Base-by-base conservation (phyloP, 179 eudicot species). In the Drosera spatulata region DNA sequence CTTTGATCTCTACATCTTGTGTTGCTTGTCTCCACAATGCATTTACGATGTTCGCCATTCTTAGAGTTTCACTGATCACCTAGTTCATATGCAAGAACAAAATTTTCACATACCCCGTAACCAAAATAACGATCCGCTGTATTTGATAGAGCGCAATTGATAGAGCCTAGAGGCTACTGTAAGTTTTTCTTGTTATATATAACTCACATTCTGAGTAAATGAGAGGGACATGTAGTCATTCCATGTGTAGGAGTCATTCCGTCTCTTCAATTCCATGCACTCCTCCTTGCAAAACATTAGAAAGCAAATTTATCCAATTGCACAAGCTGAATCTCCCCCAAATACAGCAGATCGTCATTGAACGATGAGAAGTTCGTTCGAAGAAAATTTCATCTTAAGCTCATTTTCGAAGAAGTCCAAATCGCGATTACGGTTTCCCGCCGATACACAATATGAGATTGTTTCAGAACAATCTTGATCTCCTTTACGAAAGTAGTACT, bases 1-100 rank as follows among this genome's bases (percentile, higher is more conserved):
- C 98, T 78, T 88, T 84, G n/a, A 91, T 79, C 67, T 85, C 82
- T 48, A 91, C 89, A 61, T 88, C 96, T 73, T 79, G 72, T 5
- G 80, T 77, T 61, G 98, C 77, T 77, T 82, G 76, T 75, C 98
- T 91, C 98, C 98, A 91, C 56, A 88, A 75, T 7, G 96, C 96
- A 66, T 91, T 88, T 66, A 88, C 81, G 64, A 91, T 86, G 67
- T 91, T 91, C 52, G 87, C 91, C 93, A 88, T 72, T 64, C 98
- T 73, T 55, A 91, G 85, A n/a, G 98, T 88, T 86, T 91, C 98
- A 81, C 70, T 91, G 57, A 91, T 91, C 33, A 88, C 96, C 98
- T 91, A 66, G 41, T 55, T 53, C 10, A 6, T 45, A 39, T 2
- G 7, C 14, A 61, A 7, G 53, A 7, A 50, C 5, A 10, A 50